Base-by-base conservation (phyloP, 1,284 basidiomycete species). In the Laetiporus sulphureus region DNA sequence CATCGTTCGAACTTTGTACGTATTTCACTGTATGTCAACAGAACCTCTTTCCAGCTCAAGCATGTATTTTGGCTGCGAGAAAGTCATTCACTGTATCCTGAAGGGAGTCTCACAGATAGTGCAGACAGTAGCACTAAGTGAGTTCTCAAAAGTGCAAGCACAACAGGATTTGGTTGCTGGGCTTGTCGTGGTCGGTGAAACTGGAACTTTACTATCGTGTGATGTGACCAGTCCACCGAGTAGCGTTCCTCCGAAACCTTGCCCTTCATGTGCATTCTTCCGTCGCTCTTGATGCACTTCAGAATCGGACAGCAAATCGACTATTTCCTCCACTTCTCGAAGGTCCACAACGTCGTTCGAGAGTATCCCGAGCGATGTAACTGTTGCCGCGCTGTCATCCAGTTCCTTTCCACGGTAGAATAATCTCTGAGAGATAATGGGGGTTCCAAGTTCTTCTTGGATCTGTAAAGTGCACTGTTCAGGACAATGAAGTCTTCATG, bases 171-270 rank as follows among this genome's bases (percentile, higher is more conserved):
- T 53, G 30, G 50, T 51, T 13, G 20, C 21, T 10, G 32, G 18
- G 15, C 25, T 20, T 20, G 10, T 32, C 43, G 29, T 38, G 38
- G 19, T 29, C n/a, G 51, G 35, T 37, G 49, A 38, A 21, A 47
- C 40, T 24, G 34, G 36, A 37, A n/a, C 16, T 38, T 47, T 22
- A 21, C 32, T 27, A 37, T 42, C 25, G 32, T 45, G 38, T 8
- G 34, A 33, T 12, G 41, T 32, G 49, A 51, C 21, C 54, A 54
- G n/a, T 8, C 71, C 68, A 18, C 72, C 71, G 15, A 91, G 67
- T 21, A 85, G 59, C 11, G 87, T 90, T 20, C 85, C 85, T 43
- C 72, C 73, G 56, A 91, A 91, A 1, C 79, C 86, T 53, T 72
- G 71, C 19, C 77, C 83, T 60, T 85, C 83, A 16, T 68, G 70